Evolutionary conservation across 768 basidiomycete species (phyloP), one percentile per base, ranked within the genome.

Genomic region (Solioccasus polychromus): DNA sequence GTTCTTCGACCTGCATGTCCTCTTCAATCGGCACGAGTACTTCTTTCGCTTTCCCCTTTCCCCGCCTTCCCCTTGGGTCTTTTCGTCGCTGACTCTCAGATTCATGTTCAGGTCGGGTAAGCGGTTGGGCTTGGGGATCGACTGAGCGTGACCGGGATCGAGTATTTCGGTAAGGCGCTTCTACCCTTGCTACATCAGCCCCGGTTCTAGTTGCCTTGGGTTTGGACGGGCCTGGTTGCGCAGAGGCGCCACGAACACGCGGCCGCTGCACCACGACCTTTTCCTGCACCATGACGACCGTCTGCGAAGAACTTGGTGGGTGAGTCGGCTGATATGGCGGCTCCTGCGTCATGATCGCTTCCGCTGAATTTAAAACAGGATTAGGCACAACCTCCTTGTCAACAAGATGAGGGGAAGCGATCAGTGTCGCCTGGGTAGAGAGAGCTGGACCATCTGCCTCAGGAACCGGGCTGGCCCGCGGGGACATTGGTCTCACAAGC

Each of bases 351-450:
- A 43, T 37, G 1, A 25, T 28, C 23, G 15, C 32, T 8, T 22
- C 47, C n/a, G 26, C 25, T 15, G 47, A 31, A 2, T 42, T 34
- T 8, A 29, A 20, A 26, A 7, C 8, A 4, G 19, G 19, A 7
- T 15, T 28, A 2, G 23, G 2, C 10, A 14, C 7, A 19, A 4
- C 36, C 10, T 45, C 39, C 17, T 45, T 61, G 8, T 29, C 40
- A 8, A 32, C 19, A 19, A 5, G 15, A 1, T 11, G 36, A 31
- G 63, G 58, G 15, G 63, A 58, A 1, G 52, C 52, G 5, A 67
- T 39, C 31, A 65, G 20, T 0, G 63, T 65, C 23, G 48, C 49
- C 20, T 67, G 63, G 5, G 65, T 65, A 39, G 54, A 48, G 9
- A 24, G 39, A 1, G 50, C 54, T 17, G 50, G 51, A 18, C 8